Base-by-base conservation (phyloP, 139 green algal genomes). In the Haematococcus sp. region DNA sequence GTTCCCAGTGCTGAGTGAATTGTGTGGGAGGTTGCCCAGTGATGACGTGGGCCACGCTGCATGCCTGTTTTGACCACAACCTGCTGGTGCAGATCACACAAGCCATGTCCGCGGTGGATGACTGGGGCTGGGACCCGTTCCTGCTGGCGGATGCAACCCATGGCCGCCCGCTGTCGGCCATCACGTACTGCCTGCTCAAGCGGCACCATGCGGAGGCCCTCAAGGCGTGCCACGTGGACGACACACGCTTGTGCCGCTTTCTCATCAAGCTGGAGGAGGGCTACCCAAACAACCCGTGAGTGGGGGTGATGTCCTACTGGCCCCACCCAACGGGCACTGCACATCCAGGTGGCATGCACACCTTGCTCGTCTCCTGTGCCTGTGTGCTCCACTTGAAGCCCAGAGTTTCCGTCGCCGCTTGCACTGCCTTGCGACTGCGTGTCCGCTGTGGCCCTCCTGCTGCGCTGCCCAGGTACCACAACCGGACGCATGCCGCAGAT, bases 401-500 rank as follows among this genome's bases (percentile, higher is more conserved):
- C n/a, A n/a, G n/a, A n/a, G n/a, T n/a, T n/a, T n/a, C n/a, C n/a
- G n/a, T n/a, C n/a, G n/a, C n/a, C n/a, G n/a, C n/a, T n/a, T n/a
- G n/a, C n/a, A n/a, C n/a, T n/a, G n/a, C n/a, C n/a, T n/a, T n/a
- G n/a, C n/a, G n/a, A n/a, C n/a, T n/a, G n/a, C n/a, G n/a, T n/a
- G n/a, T n/a, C n/a, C n/a, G n/a, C n/a, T n/a, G n/a, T n/a, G n/a
- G n/a, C n/a, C n/a, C n/a, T n/a, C n/a, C 20, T 32, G 4, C 11
- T 61, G 9, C 19, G 52, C 52, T 13, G 4, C 52, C 7, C 40
- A 4, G 5, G 58, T 25, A 65, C 19, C 63, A 70, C 63, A 70
- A 70, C 35, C 63, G 76, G 23, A 74, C 74, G 1, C 82, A 88
- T 54, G 82, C 70, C 22, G 58, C 82, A 11, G 74, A 80, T 25